Base-by-base conservation (phyloP, 495 filamentous ascomycete species). In the Collariella sp. region DNA sequence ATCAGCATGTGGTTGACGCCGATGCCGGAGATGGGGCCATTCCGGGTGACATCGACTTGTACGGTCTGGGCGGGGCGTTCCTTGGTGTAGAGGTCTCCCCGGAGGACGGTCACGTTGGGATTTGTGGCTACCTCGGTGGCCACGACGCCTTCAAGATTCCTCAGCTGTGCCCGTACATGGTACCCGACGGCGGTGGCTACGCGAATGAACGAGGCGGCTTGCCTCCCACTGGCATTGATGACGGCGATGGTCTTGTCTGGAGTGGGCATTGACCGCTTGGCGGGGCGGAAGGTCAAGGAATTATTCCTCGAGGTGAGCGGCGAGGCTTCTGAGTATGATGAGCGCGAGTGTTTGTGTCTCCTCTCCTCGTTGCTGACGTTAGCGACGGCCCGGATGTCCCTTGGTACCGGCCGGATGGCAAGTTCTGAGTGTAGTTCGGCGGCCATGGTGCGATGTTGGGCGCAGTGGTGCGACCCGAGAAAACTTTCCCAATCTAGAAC, bases 151-250 rank as follows among this genome's bases (percentile, higher is more conserved):
- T 88, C 84, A 43, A 86, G 78, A 58, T 88, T 88, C 58, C 88
- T 81, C 59, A 96, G 75, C 68, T 97, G 91, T 13, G 90, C 91
- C 59, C 88, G 83, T 16, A 97, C 90, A 61, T 83, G 78, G 72
- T 93, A 95, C 49, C 91, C 91, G 19, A 97, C 84, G 29, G 91
- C 91, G 10, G 87, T 85, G 19, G 91, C 91, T 61, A 94, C 90
- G 43, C 91, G 85, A 50, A 95, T 89, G 65, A 97, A 79, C 35
- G 89, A 95, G 40, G 91, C 91, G 29, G 90, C 88, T 77, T 97
- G 91, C 56, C 91, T 84, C 55, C 91, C 91, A 58, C 86, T 87
- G 68, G 85, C 84, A 70, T 97, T 97, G 67, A 96, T 89, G 63
- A 93, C 84, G 60, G 88, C 90, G 60, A 96, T 89, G 44, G 83